Base-by-base conservation (phyloP, 108 stramenopile species). In the Nitzschia sp. region DNA sequence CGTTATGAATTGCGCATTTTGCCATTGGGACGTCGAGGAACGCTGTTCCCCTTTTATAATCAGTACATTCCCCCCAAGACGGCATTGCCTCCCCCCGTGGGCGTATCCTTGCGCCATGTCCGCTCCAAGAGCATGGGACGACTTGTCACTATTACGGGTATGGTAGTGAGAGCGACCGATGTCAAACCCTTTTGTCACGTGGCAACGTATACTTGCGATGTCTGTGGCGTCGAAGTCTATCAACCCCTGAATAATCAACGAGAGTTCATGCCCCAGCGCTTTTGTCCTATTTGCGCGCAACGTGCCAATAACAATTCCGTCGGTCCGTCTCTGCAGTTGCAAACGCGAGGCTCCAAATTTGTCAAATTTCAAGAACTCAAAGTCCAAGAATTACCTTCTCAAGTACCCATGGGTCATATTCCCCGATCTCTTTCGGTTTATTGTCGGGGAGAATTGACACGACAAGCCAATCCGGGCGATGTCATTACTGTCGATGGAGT, bases 381-480 rank as follows among this genome's bases (percentile, higher is more conserved):
- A 68, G 66, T 98, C 19, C 99, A 99, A 81, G 99, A 99, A 81
- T 71, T 98, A 21, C 98, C 98, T 1, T 70, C 61, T 31, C 98
- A 98, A 74, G 98, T 99, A 2, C 99, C 99, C 45, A 96, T 98
- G 81, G 99, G 99, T 9, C 97, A 98, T 72, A 82, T 99, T 5
- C 99, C 99, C 13, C 74, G 98, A 24, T 79, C 92, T 59, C 85
- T 98, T 82, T 92, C 79, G 19, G 94, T 98, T 31, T 89, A 96
- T 48, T 93, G 89, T 78, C 74, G 88, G 9, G 99, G 98, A 0
- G 95, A 95, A 46, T 72, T 96, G 64, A 97, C 97, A 2, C 82
- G 98, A 19, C 28, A 83, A 29, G 91, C 94, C 30, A 65, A 73
- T 57, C 98, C 99, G n/a, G 97, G 98, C 13, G 97, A 99, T 73